phyloP scores from a whole-genome alignment of 352 stramenopile species.

The Thraustochytrium sp. region DNA sequence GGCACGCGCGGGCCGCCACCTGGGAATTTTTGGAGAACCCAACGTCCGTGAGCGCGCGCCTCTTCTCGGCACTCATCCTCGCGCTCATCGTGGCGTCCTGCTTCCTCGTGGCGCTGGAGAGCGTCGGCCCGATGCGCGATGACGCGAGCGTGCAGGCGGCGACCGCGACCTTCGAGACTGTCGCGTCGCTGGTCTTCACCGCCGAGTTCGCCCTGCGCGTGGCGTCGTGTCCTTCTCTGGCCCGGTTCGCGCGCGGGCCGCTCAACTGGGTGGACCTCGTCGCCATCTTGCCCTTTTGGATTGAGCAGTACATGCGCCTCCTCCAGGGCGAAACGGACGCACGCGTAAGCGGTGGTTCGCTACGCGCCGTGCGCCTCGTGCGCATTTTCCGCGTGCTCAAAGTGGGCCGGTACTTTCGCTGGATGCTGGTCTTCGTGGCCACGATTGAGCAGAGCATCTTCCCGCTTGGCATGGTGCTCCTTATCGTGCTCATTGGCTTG shows the following conservation, averaged over 20 bases:
- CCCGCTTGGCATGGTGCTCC: slow-evolving; percentile 71
- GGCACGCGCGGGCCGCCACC: background rate
- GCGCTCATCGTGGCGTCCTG: slow-evolving; percentile 18
- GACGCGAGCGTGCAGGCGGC: background rate
- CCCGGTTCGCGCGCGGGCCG: slow-evolving; percentile 55
- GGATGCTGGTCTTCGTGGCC: slow-evolving; percentile 65
- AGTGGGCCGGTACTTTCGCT: slow-evolving; percentile 73
- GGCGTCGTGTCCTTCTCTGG: slow-evolving; percentile 56
- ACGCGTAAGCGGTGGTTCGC: background rate
- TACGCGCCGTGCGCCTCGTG: slow-evolving; percentile 66
- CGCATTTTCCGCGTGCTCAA: slow-evolving; percentile 72
- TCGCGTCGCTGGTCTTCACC: slow-evolving; percentile 48
- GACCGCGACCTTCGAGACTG: background rate
- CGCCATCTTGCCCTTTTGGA: slow-evolving; percentile 69
- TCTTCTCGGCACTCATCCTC: slow-evolving; percentile 4
- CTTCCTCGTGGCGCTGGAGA: slow-evolving; percentile 38
- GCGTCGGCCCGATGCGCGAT: background rate
- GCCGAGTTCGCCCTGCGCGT: slow-evolving; percentile 62
- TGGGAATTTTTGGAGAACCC: slow-evolving; percentile 32
- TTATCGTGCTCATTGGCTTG: slow-evolving; percentile 72
- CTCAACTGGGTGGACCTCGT: slow-evolving; percentile 70
- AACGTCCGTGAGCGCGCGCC: background rate
- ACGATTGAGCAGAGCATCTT: slow-evolving; percentile 44
- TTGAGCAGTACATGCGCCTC: slow-evolving; percentile 64
- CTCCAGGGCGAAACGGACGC: slow-evolving; percentile 62